phyloP scores from a whole-genome alignment of 345 rosid species.

The Mercurialis annua region DNA sequence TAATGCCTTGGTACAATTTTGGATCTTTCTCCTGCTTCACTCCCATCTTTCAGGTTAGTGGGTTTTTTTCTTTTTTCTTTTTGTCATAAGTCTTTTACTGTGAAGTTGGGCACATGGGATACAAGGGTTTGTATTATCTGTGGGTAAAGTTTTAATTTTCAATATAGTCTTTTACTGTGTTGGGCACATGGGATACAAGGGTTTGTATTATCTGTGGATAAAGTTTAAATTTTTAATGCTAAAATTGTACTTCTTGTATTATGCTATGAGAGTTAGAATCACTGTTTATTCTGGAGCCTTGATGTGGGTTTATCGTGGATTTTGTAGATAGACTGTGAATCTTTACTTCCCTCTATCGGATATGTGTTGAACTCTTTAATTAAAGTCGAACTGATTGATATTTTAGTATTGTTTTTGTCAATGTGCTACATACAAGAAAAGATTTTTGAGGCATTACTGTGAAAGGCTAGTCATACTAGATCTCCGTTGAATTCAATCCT shows the following conservation, averaged over 20 bases:
- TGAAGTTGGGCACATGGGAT: neutral
- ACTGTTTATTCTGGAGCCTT: neutral
- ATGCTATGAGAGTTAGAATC: neutral
- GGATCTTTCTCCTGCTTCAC: constrained; percentile 23
- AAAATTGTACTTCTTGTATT: neutral
- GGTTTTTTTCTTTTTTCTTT: neutral
- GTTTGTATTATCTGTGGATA: neutral
- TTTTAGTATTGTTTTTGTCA: no score
- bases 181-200: neutral
- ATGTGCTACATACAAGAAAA: neutral
- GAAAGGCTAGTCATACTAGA: neutral
- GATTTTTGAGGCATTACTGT: neutral
- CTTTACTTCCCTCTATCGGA: neutral
- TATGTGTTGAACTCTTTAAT: neutral
- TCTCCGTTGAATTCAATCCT: no score
- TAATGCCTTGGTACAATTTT: constrained; percentile 37
- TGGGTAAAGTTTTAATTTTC: neutral
- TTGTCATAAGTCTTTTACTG: neutral
- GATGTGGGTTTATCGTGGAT: neutral
- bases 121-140: neutral
- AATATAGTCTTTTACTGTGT: neutral
- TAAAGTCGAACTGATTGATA: neutral
- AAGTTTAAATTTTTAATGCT: neutral
- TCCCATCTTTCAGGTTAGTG: constrained; percentile 28
- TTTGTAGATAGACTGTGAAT: neutral